These are phyloP conservation scores for Bruguiera sexangula DNA, from an alignment of 345 rosid genomes.

Conservation along the genomic window DNA sequence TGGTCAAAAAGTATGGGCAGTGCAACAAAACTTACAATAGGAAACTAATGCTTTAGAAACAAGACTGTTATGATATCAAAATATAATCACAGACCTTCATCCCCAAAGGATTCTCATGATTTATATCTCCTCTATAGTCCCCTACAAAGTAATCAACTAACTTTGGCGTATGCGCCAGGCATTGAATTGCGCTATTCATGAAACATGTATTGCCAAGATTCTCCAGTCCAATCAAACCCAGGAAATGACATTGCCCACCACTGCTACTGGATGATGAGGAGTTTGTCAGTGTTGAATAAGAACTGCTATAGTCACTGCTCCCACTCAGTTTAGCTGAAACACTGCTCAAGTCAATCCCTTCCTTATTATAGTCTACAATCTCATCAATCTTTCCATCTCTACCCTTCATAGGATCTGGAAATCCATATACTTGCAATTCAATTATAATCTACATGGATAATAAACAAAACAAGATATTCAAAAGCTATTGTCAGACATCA, in stretches of 20 bases:
- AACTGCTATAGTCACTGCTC: conserved; percentile 38
- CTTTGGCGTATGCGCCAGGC: conserved; percentile 90
- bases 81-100: conserved; percentile 36
- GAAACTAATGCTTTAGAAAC: neutral
- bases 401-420: conserved; percentile 64
- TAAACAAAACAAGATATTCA: neutral
- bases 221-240: conserved; percentile 88
- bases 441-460: conserved; percentile 50
- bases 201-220: conserved; percentile 97
- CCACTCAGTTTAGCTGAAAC: conserved; percentile 46
- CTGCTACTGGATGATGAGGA: conserved; percentile 25
- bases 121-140: conserved; percentile 77
- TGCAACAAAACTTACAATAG: neutral
- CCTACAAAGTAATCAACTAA: conserved; percentile 85
- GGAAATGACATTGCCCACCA: conserved; percentile 62
- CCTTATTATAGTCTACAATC: neutral
- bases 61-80: neutral
- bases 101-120: conserved; percentile 83
- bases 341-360: neutral
- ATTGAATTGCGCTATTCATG: conserved; percentile 94
- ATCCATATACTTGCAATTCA: conserved; percentile 84
- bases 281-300: conserved; percentile 7
- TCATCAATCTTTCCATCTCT: conserved; percentile 37
- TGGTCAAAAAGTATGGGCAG: neutral
- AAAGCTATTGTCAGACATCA: neutral